Conservation (phyloP, 129 eudicot genomes). For the Calendula officinalis region DNA sequence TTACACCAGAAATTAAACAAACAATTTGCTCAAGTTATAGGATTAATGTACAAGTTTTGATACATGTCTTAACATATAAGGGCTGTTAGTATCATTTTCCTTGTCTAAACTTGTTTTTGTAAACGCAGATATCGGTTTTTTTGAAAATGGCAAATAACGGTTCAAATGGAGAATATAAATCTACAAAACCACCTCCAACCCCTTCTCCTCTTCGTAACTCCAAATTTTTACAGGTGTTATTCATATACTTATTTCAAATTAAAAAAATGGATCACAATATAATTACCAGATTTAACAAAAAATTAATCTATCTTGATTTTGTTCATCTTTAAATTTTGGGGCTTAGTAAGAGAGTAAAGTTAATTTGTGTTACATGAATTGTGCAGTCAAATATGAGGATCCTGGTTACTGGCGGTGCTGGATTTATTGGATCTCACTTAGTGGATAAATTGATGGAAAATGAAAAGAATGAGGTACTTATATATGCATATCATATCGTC, state of each 20-base stretch:
- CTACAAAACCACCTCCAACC: slow-evolving; percentile 79
- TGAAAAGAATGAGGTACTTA: slow-evolving; percentile 84
- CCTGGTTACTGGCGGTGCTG: slow-evolving; percentile 95
- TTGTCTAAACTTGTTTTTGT: neutral
- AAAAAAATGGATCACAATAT: neutral
- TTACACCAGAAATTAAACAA: neutral
- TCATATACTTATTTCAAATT: neutral
- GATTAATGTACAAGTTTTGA: too few species aligned
- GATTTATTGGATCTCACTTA: slow-evolving; percentile 93
- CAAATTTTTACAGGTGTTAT: slow-evolving; percentile 69
- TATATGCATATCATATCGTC: neutral
- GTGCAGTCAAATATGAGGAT: slow-evolving; percentile 91
- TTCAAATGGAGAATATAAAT: slow-evolving; percentile 53
- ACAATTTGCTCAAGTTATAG: neutral
- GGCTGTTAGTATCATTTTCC: too few species aligned
- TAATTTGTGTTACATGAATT: slow-evolving; percentile 5
- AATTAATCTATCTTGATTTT: neutral
- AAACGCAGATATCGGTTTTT: slow-evolving; percentile 20
- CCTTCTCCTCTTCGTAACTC: slow-evolving; percentile 86
- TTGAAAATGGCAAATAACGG: slow-evolving; percentile 47
- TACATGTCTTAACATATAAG: too few species aligned
- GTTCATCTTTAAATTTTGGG: neutral
- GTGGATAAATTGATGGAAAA: slow-evolving; percentile 88
- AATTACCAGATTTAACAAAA: slow-evolving; percentile 5
- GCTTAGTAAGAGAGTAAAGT: neutral